These are phyloP conservation scores for Torulaspora gathmanii DNA, from an alignment of 805 yeast species.

Conservation along the genomic window DNA sequence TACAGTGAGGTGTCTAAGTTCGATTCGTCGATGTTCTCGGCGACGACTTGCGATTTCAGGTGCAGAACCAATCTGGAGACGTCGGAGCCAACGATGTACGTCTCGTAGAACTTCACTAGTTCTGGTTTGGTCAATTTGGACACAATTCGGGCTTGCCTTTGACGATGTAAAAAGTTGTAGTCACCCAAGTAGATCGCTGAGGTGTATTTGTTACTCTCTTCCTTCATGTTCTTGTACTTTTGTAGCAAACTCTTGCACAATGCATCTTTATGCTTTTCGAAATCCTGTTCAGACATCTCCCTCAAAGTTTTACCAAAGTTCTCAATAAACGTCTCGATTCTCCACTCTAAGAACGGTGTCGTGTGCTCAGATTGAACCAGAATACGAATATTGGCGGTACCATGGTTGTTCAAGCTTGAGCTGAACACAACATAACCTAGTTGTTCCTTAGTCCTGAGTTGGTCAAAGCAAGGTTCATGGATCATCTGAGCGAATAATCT, in stretches of 20 bases:
- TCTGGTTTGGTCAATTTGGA: constrained; percentile 52
- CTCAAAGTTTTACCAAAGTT: constrained; percentile 44
- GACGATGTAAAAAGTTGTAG: constrained; percentile 65
- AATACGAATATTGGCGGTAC: constrained; percentile 55
- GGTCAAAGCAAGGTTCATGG: constrained; percentile 85
- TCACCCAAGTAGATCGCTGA: constrained; percentile 66
- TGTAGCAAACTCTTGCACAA: constrained; percentile 60
- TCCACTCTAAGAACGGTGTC: constrained; percentile 64
- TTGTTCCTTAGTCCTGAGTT: constrained; percentile 89
- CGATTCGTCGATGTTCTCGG: constrained; percentile 24
- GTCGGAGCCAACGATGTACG: constrained; percentile 37
- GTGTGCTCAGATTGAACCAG: constrained; percentile 81
- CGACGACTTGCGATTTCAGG: constrained; percentile 47
- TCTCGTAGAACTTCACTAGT: constrained; percentile 50
- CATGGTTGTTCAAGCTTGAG: constrained; percentile 61
- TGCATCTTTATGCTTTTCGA: constrained; percentile 63
- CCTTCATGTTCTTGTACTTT: constrained; percentile 70
- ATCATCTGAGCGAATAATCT: constrained; percentile 68
- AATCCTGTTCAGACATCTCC: constrained; percentile 58
- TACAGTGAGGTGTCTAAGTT: constrained; percentile 32
- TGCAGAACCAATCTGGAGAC: constrained; percentile 52
- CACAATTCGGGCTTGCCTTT: constrained; percentile 53
- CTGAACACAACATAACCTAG: constrained; percentile 91
- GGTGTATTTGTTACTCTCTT: constrained; percentile 68
- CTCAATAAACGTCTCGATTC: constrained; percentile 66